A percentile compares a stretch with the other conserved stretches of the same genome.
phyloP scores from a whole-genome alignment of 192 early-diverging fungal genomes.

The Lobosporangium transversale region DNA sequence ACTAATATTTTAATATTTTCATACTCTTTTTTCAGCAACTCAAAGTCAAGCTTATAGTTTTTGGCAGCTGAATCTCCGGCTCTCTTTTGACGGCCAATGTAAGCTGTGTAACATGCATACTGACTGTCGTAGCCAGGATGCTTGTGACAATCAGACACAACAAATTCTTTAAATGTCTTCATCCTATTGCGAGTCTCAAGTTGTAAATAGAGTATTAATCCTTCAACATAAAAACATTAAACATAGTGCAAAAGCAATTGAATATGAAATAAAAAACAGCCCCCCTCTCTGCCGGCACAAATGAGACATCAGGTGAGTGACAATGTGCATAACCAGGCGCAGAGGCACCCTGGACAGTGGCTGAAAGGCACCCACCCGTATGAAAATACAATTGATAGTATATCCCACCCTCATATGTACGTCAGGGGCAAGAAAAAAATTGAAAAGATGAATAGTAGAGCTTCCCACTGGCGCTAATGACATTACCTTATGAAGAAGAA shows the following conservation, averaged over 20 bases:
- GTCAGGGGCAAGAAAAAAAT: background rate
- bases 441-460: background rate
- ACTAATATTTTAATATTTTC: background rate
- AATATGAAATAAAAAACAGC: background rate
- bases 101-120: background rate
- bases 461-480: background rate
- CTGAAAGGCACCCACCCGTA: conserved; percentile 8
- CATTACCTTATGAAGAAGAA: too few relatives aligned
- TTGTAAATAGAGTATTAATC: background rate
- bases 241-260: background rate
- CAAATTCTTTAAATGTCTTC: conserved; percentile 3
- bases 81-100: background rate
- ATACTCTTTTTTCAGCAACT: background rate
- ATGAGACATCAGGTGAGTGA: conserved; percentile 3
- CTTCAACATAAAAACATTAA: background rate
- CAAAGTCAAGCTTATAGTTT: background rate
- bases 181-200: background rate
- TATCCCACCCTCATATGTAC: background rate
- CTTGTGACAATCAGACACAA: background rate
- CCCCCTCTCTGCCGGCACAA: background rate
- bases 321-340: conserved; percentile 5
- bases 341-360: background rate
- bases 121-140: background rate
- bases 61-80: background rate
- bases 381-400: background rate